Base-by-base conservation (phyloP, 2,329 filamentous ascomycete genomes). In the Alternaria sp. region DNA sequence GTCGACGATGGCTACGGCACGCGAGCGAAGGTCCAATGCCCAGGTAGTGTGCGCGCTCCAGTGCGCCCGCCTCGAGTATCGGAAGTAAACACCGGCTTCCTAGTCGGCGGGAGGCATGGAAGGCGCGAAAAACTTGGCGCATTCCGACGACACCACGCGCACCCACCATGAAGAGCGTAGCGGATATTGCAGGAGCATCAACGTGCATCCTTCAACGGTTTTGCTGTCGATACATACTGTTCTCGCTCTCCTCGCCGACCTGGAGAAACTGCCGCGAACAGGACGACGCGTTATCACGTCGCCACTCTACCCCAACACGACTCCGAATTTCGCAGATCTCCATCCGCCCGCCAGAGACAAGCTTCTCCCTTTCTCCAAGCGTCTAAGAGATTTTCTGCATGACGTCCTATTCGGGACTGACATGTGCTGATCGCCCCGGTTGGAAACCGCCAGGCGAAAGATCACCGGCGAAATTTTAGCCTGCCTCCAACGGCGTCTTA, bases 401-500 rank as follows among this genome's bases (percentile, higher is more conserved):
- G 32, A 40, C 17, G n/a, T n/a, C 45, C 54, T 21, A 26, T 59
- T 54, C 45, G 28, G 62, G 32, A 59, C n/a, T 44, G 54, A 54
- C 54, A 58, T 54, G 51, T 40, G 67, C 52, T 59, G 67, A 69
- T 67, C 65, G 28, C 61, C 58, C 50, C 49, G 32, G 60, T 55
- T 60, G 49, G 59, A 60, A 62, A 60, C 63, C 47, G 59, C 56
- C 56, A 67, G 60, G 57, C 57, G 44, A 50, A 54, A 23, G 67
- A 65, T 64, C 47, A 36, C 44, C 56, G 57, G 43, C 44, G 54
- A 44, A 58, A 57, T 26, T 55, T 46, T 54, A 52, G 63, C 55
- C 52, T 66, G 64, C 55, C 56, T 43, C 43, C 64, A 69, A 67
- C 68, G 64, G 68, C 66, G 36, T 57, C 64, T 64, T 69, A 61